phyloP scores from a whole-genome alignment of 805 yeast genomes.

The Metschnikowia shivogae region DNA sequence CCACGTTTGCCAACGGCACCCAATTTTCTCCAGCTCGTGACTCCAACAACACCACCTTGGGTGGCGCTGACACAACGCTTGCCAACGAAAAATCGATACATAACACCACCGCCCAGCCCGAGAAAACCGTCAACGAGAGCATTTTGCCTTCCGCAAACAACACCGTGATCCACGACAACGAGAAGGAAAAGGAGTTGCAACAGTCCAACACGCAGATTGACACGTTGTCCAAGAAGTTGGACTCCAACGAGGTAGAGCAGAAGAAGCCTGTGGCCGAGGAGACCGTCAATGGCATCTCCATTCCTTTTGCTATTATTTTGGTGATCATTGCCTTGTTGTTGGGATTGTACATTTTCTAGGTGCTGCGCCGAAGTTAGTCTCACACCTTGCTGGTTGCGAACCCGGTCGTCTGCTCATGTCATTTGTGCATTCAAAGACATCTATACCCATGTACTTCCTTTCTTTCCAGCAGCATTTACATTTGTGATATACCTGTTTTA shows the following conservation, averaged over 20 bases:
- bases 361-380: not conserved
- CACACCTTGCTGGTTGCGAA: not conserved
- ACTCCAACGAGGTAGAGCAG: conserved; percentile 30
- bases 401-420: not conserved
- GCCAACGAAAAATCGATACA: conserved; percentile 12
- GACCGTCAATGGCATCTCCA: conserved; percentile 47
- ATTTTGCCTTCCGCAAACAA: conserved; percentile 9
- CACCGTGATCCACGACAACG: conserved; percentile 16
- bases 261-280: conserved; percentile 21
- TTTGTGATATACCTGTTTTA: conserved; percentile 1
- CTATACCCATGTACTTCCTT: not conserved
- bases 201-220: conserved; percentile 41
- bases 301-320: conserved; percentile 48
- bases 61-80: conserved; percentile 15
- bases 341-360: conserved; percentile 69
- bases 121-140: conserved; percentile 7
- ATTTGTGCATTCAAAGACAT: not conserved
- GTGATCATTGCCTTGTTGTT: conserved; percentile 51
- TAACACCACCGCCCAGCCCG: conserved; percentile 3
- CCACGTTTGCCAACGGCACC: conserved; percentile 20
- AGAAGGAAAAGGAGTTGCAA: conserved; percentile 28
- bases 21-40: conserved; percentile 16
- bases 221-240: conserved; percentile 42
- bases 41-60: conserved; percentile 10
- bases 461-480: not conserved